phyloP scores from a whole-genome alignment of 805 yeast species.

The Spathaspora sp. region DNA sequence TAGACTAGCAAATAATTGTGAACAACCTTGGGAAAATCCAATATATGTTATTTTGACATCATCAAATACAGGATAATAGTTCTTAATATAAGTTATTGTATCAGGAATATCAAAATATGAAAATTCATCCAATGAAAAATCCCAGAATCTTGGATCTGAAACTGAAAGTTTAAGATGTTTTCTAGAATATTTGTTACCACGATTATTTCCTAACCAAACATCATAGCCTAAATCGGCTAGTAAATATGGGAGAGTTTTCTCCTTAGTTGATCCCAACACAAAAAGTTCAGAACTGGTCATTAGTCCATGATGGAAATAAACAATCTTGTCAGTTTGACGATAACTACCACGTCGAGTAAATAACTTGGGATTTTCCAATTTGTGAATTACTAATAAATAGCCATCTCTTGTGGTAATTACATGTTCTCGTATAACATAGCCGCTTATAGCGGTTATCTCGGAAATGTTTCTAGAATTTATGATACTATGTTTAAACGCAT shows the following conservation, averaged over 20 bases:
- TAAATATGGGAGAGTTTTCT: conserved; percentile 20
- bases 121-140: conserved; percentile 29
- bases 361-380: conserved; percentile 15
- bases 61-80: conserved; percentile 12
- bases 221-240: conserved; percentile 20
- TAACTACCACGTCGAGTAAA: neutral
- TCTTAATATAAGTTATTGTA: conserved; percentile 18
- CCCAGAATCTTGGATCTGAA: conserved; percentile 23
- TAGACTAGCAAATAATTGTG: conserved; percentile 28
- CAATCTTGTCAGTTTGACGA: conserved; percentile 10
- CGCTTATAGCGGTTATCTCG: conserved; percentile 20
- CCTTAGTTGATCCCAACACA: conserved; percentile 18
- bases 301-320: conserved; percentile 31
- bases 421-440: conserved; percentile 25
- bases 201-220: conserved; percentile 23
- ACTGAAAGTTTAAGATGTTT: conserved; percentile 25
- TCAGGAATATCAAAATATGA: conserved; percentile 29
- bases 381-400: conserved; percentile 25
- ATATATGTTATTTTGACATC: conserved; percentile 19
- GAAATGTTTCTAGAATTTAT: conserved; percentile 13
- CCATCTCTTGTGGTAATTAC: conserved; percentile 27
- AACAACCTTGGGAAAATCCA: conserved; percentile 31
- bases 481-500: conserved; percentile 1
- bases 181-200: conserved; percentile 28
- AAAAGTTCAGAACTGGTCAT: conserved; percentile 37